Conservation (phyloP, 805 yeast genomes). For the Candida easanensis region DNA sequence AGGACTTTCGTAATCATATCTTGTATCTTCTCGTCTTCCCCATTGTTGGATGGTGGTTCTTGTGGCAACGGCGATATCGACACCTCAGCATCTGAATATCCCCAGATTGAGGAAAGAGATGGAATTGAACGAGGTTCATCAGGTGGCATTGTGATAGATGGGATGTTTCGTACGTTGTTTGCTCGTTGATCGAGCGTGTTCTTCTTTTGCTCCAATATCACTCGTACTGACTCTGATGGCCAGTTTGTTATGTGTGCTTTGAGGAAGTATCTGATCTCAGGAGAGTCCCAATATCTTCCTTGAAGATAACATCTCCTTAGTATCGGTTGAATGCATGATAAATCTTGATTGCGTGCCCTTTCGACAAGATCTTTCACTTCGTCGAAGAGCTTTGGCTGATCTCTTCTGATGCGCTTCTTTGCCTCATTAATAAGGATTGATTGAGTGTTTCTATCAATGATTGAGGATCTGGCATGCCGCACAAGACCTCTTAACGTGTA, state of each 20-base stretch:
- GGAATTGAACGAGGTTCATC: slow-evolving; percentile 16
- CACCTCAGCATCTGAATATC: background rate
- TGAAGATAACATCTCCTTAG: slow-evolving; percentile 19
- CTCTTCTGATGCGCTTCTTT: slow-evolving; percentile 11
- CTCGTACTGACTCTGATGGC: slow-evolving; percentile 22
- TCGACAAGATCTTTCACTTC: slow-evolving; percentile 8
- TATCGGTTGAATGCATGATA: slow-evolving; percentile 13
- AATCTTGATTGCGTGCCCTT: slow-evolving; percentile 3
- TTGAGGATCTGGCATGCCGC: slow-evolving; percentile 4
- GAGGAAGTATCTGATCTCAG: slow-evolving; percentile 19
- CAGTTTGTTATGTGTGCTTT: slow-evolving; percentile 20
- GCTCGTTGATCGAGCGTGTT: slow-evolving; percentile 11
- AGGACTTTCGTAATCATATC: slow-evolving; percentile 23
- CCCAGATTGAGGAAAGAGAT: slow-evolving; percentile 2
- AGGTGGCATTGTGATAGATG: slow-evolving; percentile 14
- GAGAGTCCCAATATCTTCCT: slow-evolving; percentile 21
- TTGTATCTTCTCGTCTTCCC: slow-evolving; percentile 10
- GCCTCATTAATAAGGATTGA: slow-evolving; percentile 7
- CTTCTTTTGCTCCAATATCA: slow-evolving; percentile 7
- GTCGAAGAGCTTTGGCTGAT: slow-evolving; percentile 10
- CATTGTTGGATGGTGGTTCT: slow-evolving; percentile 4
- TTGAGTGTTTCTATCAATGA: slow-evolving; percentile 16
- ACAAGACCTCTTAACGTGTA: slow-evolving; percentile 1
- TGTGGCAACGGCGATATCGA: background rate
- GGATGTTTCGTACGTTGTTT: slow-evolving; percentile 5